Evolutionary conservation across 495 filamentous ascomycete genomes (phyloP).

Genomic region (Aspergillus bertholletiae): DNA sequence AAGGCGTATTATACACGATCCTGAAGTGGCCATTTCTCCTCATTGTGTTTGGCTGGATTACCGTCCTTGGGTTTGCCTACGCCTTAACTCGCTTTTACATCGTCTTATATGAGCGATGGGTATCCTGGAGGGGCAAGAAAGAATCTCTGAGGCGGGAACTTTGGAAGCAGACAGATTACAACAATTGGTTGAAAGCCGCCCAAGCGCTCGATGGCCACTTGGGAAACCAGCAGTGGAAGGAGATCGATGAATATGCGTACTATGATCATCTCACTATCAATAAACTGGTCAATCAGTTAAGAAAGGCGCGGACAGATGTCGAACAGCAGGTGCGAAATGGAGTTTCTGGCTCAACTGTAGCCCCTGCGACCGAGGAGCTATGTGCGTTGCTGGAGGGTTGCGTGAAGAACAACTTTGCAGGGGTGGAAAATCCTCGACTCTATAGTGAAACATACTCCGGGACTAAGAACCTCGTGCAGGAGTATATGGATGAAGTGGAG

Average conservation of each 20-base stretch:
- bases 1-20: constrained; percentile 83
- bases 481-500: constrained; percentile 74
- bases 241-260: constrained; percentile 86
- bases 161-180: constrained; percentile 66
- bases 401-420: constrained; percentile 95
- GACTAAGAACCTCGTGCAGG: constrained; percentile 88
- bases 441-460: constrained; percentile 97
- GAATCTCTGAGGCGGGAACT: constrained; percentile 66
- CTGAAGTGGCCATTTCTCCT: constrained; percentile 89
- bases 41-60: constrained; percentile 75
- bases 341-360: constrained; percentile 21
- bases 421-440: constrained; percentile 87
- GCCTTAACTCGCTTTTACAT: constrained; percentile 83
- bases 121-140: constrained; percentile 62
- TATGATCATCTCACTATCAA: constrained; percentile 83
- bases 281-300: constrained; percentile 72
- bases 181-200: constrained; percentile 77
- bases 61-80: constrained; percentile 66
- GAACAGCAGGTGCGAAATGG: constrained; percentile 40
- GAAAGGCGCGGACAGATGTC: constrained; percentile 54
- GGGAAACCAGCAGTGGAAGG: constrained; percentile 83
- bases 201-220: constrained; percentile 76
- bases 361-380: constrained; percentile 66
- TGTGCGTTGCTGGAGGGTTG: constrained; percentile 77
- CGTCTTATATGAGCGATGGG: constrained; percentile 71